Evolutionary conservation across 1,284 basidiomycete genomes (phyloP), one percentile per base, ranked within the genome.

Genomic region (Ustilago shanxiensis): DNA sequence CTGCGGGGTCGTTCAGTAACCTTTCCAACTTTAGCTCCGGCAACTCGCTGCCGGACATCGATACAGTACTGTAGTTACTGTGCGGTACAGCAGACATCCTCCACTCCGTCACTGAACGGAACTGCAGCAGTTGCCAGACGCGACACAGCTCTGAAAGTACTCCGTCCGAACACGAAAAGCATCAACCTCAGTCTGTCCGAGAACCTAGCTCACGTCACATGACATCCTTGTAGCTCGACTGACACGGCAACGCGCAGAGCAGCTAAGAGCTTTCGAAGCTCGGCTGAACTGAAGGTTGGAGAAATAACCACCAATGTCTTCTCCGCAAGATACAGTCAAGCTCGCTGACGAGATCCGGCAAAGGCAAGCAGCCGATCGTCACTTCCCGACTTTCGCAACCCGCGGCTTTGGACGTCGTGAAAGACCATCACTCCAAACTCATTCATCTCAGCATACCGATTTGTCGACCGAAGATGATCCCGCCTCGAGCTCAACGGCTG

Each of bases 311-410:
- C n/a, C 56, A 13, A 77, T 77, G 72, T 74, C 75, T 4, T 78
- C 75, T 5, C 72, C 75, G 10, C 57, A 78, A 49, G 75, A 78
- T 11, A 65, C 75, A 1, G 60, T 78, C 53, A 69, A 74, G 58
- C 62, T 78, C 18, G 67, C 75, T 7, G 39, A 61, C 24, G 71
- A 73, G 57, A 66, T 78, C 39, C 51, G 65, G 6, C 53, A 78
- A 35, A 39, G 75, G 24, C 75, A 78, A 28, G 75, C 75, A 44
- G 63, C 66, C 1, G 63, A 65, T 57, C 60, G 60, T 14, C 72
- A 62, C 33, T 74, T 74, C 26, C 72, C 72, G 0, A 77, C 75
- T 1, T 66, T 78, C 16, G 67, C 75, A 1, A 74, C 66, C 0
- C 75, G 75, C 13, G 70, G 66, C 1, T 69, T 64, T 26, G 70